Percentiles rank a stretch among this genome's conserved stretches.
Evolutionary conservation across 805 yeast species (phyloP).

Genomic region (Suhomyces kilbournensis): DNA sequence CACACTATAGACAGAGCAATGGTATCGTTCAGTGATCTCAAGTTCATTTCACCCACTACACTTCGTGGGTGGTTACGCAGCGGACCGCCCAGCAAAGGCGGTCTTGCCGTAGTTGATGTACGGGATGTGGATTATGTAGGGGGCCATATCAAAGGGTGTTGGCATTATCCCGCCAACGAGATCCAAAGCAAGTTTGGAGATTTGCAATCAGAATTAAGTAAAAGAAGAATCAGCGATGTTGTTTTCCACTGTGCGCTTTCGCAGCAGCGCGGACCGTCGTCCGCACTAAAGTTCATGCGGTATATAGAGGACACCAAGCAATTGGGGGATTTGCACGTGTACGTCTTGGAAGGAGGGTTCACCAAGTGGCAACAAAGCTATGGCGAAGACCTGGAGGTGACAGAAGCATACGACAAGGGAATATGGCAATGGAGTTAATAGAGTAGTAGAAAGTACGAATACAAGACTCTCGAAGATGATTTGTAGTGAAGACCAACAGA

Average conservation of each 20-base stretch:
- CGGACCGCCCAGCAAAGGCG: conserved; percentile 35
- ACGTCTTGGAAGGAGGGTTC: conserved; percentile 83
- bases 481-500: not conserved
- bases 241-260: conserved; percentile 90
- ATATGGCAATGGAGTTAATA: conserved; percentile 26
- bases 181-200: conserved; percentile 40
- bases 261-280: conserved; percentile 88
- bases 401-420: conserved; percentile 46
- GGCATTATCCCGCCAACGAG: conserved; percentile 52
- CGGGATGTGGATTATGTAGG: conserved; percentile 82
- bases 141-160: conserved; percentile 60
- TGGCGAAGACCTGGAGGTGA: conserved; percentile 62
- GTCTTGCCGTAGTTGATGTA: conserved; percentile 70
- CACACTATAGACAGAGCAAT: not conserved
- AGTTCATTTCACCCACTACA: conserved; percentile 43
- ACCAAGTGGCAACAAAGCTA: conserved; percentile 74
- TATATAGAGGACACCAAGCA: conserved; percentile 22
- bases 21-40: conserved; percentile 40
- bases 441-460: too few species aligned
- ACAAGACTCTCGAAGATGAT: too few species aligned
- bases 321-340: conserved; percentile 46
- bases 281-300: conserved; percentile 64
- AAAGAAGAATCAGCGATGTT: conserved; percentile 43
- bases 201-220: conserved; percentile 31
- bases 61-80: conserved; percentile 48